Evolutionary conservation across 257 asterid genomes (phyloP).

Genomic region (Solanum stenotomum): DNA sequence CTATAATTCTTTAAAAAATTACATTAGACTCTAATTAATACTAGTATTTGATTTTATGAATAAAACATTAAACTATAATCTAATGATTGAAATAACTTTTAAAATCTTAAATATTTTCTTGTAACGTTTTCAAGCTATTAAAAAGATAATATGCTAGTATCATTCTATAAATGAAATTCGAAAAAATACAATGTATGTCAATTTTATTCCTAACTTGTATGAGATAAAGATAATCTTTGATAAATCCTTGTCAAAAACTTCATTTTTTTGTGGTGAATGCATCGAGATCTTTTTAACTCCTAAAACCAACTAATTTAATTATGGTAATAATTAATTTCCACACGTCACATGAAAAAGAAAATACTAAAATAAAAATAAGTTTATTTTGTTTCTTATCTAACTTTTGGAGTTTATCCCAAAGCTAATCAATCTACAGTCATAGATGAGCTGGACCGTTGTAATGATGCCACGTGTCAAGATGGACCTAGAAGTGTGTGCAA

Average conservation of each 20-base stretch:
- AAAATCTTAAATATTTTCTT: too few relatives aligned
- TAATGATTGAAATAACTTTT: too few relatives aligned
- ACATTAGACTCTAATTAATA: not conserved
- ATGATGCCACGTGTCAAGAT: conserved; percentile 17
- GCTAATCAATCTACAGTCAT: not conserved
- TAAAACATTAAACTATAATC: not conserved
- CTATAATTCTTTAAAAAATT: not conserved
- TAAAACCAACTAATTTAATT: not conserved
- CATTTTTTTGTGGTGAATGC: not conserved
- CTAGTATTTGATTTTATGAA: not conserved
- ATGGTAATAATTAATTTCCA: not conserved
- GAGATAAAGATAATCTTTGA: too few relatives aligned
- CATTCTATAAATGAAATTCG: fast-evolving
- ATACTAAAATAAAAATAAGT: too few relatives aligned
- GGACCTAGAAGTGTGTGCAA: conserved; percentile 12
- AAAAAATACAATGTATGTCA: fast-evolving
- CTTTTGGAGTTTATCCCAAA: conserved; percentile 27
- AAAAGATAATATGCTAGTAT: not conserved
- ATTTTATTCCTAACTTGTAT: too few relatives aligned
- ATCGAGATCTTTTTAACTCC: not conserved
- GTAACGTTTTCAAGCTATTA: too few relatives aligned
- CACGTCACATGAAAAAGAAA: not conserved
- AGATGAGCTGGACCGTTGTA: not conserved
- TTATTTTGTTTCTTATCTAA: conserved; percentile 19
- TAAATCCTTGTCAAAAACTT: fast-evolving